A percentile compares a stretch with the other conserved stretches of the same genome.
Evolutionary conservation across 2,329 filamentous ascomycete genomes (phyloP).

Genomic region (Ophiostoma pallidulum): DNA sequence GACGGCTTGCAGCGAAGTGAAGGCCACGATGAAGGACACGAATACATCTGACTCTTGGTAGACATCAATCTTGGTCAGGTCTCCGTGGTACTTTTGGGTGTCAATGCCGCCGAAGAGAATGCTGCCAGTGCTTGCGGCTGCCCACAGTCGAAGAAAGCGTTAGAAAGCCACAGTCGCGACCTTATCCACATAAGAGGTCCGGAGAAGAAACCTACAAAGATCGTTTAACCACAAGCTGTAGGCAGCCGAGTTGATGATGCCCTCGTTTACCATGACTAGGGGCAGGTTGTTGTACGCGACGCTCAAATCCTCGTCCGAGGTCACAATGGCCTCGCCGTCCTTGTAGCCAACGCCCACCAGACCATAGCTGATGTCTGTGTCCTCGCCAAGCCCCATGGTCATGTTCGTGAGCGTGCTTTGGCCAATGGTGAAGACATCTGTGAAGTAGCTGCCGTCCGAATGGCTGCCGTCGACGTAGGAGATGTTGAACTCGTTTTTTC

Average conservation of each 20-base stretch:
- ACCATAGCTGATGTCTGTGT: constrained; percentile 47
- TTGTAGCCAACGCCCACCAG: constrained; percentile 53
- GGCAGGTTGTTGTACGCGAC: constrained; percentile 50
- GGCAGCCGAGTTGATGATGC: constrained; percentile 54
- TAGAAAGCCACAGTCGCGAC: no score
- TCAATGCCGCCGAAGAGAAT: constrained; percentile 78
- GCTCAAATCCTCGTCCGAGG: constrained; percentile 18
- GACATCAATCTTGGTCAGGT: constrained; percentile 52
- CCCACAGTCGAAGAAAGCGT: constrained; percentile 13
- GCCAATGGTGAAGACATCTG: constrained; percentile 47
- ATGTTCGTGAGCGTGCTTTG: constrained; percentile 41
- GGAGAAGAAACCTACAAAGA: constrained; percentile 23
- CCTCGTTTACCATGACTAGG: constrained; percentile 51
- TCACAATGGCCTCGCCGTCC: constrained; percentile 41
- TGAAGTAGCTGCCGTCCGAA: constrained; percentile 48
- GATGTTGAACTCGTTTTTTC: constrained; percentile 42
- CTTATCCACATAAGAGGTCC: no score
- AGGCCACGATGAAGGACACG: constrained; percentile 38
- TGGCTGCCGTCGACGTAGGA: constrained; percentile 52
- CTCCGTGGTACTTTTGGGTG: constrained; percentile 59
- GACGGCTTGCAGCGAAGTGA: constrained; percentile 38
- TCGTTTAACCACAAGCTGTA: constrained; percentile 64
- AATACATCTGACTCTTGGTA: constrained; percentile 33
- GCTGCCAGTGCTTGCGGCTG: constrained; percentile 51
- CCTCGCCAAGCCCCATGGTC: constrained; percentile 47